These are phyloP conservation scores for Plenodomus biglobosus DNA, from an alignment of 2,329 filamentous ascomycete species.

Conservation along the genomic window DNA sequence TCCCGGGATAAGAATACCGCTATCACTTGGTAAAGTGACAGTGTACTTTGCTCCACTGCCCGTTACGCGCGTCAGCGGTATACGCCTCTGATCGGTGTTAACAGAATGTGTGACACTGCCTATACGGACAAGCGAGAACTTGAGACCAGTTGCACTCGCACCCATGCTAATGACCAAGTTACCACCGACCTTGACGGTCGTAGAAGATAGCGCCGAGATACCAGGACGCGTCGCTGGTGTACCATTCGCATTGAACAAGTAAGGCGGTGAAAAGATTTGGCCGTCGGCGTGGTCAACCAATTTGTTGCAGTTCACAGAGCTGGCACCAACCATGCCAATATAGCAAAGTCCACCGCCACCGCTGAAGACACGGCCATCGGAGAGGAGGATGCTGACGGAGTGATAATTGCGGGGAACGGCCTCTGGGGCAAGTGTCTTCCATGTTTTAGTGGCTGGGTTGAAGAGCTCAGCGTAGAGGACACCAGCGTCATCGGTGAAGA, in stretches of 20 bases:
- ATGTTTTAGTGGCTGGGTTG: slow-evolving; percentile 26
- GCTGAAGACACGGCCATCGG: slow-evolving; percentile 28
- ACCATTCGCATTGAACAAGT: slow-evolving; percentile 30
- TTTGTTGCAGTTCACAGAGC: slow-evolving; percentile 30
- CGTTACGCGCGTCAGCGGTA: slow-evolving; percentile 18
- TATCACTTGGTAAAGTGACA: slow-evolving; percentile 23
- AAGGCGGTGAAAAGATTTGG: slow-evolving; percentile 32
- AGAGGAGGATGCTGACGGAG: slow-evolving; percentile 24
- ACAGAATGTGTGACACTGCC: slow-evolving; percentile 34
- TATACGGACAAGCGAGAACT: slow-evolving; percentile 25
- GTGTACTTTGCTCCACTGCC: slow-evolving; percentile 10
- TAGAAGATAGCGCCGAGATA: slow-evolving; percentile 15
- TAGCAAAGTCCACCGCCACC: slow-evolving; percentile 33
- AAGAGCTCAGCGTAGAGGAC: slow-evolving; percentile 29
- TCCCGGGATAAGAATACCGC: slow-evolving; percentile 26
- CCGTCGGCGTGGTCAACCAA: slow-evolving; percentile 31
- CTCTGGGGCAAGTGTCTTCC: slow-evolving; percentile 25
- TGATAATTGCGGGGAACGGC: slow-evolving; percentile 32
- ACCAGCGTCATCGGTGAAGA: slow-evolving; percentile 27
- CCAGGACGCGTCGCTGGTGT: slow-evolving; percentile 19
- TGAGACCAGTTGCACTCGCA: slow-evolving; percentile 6
- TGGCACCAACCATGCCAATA: slow-evolving; percentile 14
- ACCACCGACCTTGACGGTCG: slow-evolving; percentile 23
- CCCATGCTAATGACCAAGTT: slow-evolving; percentile 15
- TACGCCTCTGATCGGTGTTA: slow-evolving; percentile 32